Evolutionary conservation across 495 filamentous ascomycete genomes (phyloP).

Genomic region (Lineolata rhizophorae): DNA sequence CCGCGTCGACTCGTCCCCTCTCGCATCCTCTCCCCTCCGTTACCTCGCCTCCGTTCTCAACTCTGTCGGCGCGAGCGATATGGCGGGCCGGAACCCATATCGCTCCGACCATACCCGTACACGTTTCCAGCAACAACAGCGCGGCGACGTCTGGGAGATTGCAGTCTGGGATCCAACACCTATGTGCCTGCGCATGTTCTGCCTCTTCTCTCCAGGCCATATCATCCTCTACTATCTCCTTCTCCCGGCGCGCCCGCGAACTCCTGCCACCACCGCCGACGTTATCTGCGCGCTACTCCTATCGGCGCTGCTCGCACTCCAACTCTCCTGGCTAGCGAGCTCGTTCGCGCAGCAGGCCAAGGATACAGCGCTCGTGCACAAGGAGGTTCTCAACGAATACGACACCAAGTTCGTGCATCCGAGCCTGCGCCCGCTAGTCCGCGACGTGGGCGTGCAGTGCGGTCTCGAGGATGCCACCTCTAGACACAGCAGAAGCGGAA

Average conservation of each 20-base stretch:
- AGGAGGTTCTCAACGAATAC: constrained; percentile 86
- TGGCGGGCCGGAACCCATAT: too few relatives aligned
- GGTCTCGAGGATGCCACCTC: background rate
- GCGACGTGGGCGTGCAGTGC: constrained; percentile 63
- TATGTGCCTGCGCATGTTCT: constrained; percentile 62
- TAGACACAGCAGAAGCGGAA: too few relatives aligned
- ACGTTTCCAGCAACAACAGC: too few relatives aligned
- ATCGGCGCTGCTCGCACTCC: constrained; percentile 47
- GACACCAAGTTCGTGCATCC: constrained; percentile 91
- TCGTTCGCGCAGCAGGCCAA: constrained; percentile 67
- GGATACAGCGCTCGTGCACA: constrained; percentile 63
- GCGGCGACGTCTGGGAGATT: constrained; percentile 91
- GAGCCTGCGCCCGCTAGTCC: constrained; percentile 52
- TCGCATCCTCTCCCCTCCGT: constrained; percentile 54
- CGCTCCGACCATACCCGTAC: too few relatives aligned
- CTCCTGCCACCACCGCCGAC: constrained; percentile 63
- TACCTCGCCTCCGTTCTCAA: constrained; percentile 47
- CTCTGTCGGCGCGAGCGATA: constrained; percentile 40
- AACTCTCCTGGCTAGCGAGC: constrained; percentile 46
- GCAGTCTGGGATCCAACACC: constrained; percentile 84
- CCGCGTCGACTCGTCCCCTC: constrained; percentile 70
- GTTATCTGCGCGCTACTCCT: constrained; percentile 60
- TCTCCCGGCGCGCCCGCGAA: constrained; percentile 50
- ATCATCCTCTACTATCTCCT: constrained; percentile 73
- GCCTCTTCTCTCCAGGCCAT: constrained; percentile 81